phyloP scores from a whole-genome alignment of 306 rosid genomes.

The cucumber (Cucumis sativus) region DNA sequence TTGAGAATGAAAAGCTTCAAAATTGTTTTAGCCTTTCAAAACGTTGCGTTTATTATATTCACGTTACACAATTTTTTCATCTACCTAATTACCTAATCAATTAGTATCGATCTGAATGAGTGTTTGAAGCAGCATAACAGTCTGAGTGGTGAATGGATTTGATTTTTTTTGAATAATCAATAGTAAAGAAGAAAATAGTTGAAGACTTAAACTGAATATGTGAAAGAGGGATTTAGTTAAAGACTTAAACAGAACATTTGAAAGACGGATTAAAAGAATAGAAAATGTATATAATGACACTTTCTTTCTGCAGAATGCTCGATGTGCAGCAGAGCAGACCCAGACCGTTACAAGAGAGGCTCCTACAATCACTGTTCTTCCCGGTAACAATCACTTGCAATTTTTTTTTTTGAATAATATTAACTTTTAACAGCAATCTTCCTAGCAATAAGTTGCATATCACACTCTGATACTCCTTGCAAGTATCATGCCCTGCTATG shows the following conservation, averaged over 20 bases:
- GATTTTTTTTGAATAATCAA: neutral
- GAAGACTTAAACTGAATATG: neutral
- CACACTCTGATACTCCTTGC: neutral
- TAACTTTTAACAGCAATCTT: neutral
- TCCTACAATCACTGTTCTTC: slow-evolving; percentile 89
- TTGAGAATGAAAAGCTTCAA: too few relatives aligned
- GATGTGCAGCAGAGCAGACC: slow-evolving; percentile 80
- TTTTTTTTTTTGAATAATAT: neutral
- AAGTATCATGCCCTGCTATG: neutral
- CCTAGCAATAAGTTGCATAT: neutral
- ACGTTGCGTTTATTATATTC: too few relatives aligned
- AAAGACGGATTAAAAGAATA: neutral
- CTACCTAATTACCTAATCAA: neutral
- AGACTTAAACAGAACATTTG: neutral
- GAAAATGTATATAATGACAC: neutral
- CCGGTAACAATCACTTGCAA: slow-evolving; percentile 45
- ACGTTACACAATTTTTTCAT: too few relatives aligned
- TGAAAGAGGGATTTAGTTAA: neutral
- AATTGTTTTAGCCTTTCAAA: too few relatives aligned
- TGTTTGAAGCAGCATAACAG: neutral
- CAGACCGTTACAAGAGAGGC: slow-evolving; percentile 77
- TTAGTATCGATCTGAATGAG: neutral
- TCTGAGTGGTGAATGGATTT: neutral
- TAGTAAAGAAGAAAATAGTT: neutral
- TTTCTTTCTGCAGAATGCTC: slow-evolving; percentile 50